Evolutionary conservation across 345 rosid genomes (phyloP).

Genomic region (Linum lewisii): DNA sequence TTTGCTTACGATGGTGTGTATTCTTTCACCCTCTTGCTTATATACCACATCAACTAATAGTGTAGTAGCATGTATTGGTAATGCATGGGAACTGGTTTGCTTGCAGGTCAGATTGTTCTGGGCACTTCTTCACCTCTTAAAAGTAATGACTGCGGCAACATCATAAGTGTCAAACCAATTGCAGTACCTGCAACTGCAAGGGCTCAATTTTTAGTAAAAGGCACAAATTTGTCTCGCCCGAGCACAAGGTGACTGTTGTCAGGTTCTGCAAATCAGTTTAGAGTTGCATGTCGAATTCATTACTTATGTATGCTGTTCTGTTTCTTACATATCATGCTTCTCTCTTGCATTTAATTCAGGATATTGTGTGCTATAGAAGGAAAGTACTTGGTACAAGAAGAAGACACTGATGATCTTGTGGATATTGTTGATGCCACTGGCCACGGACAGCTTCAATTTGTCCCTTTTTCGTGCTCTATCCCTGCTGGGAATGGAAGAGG

Average conservation of each 20-base stretch:
- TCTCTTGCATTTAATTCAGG: constrained; percentile 24
- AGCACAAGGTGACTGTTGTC: constrained; percentile 45
- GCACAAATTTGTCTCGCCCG: constrained; percentile 61
- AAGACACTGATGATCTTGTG: constrained; percentile 33
- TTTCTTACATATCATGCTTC: background rate
- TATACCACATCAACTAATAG: constrained; percentile 3
- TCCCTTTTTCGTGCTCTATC: constrained; percentile 60
- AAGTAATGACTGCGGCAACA: constrained; percentile 46
- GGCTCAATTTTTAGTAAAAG: constrained; percentile 62
- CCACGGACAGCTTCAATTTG: constrained; percentile 45
- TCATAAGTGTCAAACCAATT: constrained; percentile 69
- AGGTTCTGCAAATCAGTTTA: too few species aligned
- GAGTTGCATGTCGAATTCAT: too few species aligned
- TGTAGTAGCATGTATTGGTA: constrained; percentile 1
- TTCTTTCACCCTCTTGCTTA: constrained; percentile 7
- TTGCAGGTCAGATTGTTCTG: constrained; percentile 75
- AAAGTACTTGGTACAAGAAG: constrained; percentile 55
- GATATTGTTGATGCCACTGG: constrained; percentile 38
- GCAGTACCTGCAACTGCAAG: constrained; percentile 54
- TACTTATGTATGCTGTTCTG: too few species aligned
- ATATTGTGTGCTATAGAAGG: constrained; percentile 90
- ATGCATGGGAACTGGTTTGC: constrained; percentile 4
- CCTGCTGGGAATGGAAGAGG: constrained; percentile 69
- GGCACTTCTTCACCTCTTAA: constrained; percentile 56
- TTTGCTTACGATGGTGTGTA: constrained; percentile 62